Percentiles rank a stretch among this genome's conserved stretches.
Evolutionary conservation across 1,284 basidiomycete genomes (phyloP).

Genomic region (Pisolithus thermaeus): DNA sequence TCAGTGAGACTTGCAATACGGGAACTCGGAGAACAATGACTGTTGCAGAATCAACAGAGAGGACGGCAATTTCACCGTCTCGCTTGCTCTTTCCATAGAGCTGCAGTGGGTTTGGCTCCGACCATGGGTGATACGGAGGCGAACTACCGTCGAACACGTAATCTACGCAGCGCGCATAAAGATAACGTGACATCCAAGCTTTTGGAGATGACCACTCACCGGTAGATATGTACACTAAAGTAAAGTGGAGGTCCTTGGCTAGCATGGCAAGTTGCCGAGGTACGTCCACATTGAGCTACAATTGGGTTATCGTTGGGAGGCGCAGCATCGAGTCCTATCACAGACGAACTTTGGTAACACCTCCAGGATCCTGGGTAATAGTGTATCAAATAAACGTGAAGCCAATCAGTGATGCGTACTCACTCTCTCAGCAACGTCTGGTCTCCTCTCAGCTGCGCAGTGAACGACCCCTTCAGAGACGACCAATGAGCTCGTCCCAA

Average conservation of each 20-base stretch:
- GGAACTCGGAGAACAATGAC: constrained; percentile 72
- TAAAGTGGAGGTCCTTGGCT: constrained; percentile 50
- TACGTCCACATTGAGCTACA: constrained; percentile 64
- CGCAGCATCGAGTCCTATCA: neutral
- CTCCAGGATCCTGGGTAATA: constrained; percentile 52
- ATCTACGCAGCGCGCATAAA: constrained; percentile 38
- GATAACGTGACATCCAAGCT: neutral
- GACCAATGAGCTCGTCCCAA: constrained; percentile 3
- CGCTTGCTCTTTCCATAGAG: constrained; percentile 74
- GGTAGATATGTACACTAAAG: constrained; percentile 73
- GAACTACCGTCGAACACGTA: constrained; percentile 85
- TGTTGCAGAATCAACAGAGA: constrained; percentile 49
- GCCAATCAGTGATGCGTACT: constrained; percentile 9
- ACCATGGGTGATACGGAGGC: constrained; percentile 67
- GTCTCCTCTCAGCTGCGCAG: constrained; percentile 79
- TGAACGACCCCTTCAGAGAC: constrained; percentile 65
- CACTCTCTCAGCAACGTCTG: constrained; percentile 79
- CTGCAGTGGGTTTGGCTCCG: constrained; percentile 69
- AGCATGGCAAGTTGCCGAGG: constrained; percentile 59
- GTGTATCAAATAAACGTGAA: constrained; percentile 10
- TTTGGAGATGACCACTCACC: constrained; percentile 35
- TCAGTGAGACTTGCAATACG: constrained; percentile 51
- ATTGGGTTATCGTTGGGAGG: constrained; percentile 2
- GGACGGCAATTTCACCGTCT: constrained; percentile 65
- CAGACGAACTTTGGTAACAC: constrained; percentile 48